Base-by-base conservation (phyloP, 305 asterid species). In the Lippia alba region DNA sequence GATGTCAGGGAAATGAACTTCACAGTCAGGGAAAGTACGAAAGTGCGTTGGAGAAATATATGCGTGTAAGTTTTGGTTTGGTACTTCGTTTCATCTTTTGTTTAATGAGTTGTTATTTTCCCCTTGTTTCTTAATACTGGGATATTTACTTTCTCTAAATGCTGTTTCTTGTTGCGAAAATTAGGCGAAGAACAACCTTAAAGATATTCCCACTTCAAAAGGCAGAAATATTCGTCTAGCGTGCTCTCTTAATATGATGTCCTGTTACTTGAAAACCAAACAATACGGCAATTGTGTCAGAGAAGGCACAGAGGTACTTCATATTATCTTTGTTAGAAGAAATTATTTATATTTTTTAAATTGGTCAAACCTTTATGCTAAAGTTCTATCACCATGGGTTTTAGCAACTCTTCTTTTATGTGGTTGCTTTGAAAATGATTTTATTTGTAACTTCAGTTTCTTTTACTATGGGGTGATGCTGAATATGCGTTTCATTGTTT, bases 161-260 rank as follows among this genome's bases (percentile, higher is more conserved):
- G 36, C 54, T 39, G n/a, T 71, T 18, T 57, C 46, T 40, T 36
- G 65, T 71, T 57, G 32, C 15, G n/a, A n/a, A 59, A 39, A 56
- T 76, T 77, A 94, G 99, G 99, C 99, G 48, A 94, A 91, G 89
- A 88, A 85, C 24, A 91, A 88, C 76, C 85, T 94, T 75, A 84
- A 86, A 82, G 91, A 79, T 62, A 66, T 86, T 65, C 91, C 95
- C 55, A 78, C 80, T 45, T 80, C 93, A 18, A 87, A 83, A 74
- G 91, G 92, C 73, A 83, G 90, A 79, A 78, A 64, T 78, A 70
- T 94, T 69, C 82, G 86, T 46, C 78, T 83, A 75, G 89, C 87
- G 8, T 94, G 99, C 81, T 91, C 99, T 61, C 93, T 91, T 78
- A 94, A 94, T 75, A 80, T 88, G 89, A 94, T 91, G 99, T 94